phyloP scores from a whole-genome alignment of 2,329 filamentous ascomycete genomes.

The Thielaviopsis euricoi region DNA sequence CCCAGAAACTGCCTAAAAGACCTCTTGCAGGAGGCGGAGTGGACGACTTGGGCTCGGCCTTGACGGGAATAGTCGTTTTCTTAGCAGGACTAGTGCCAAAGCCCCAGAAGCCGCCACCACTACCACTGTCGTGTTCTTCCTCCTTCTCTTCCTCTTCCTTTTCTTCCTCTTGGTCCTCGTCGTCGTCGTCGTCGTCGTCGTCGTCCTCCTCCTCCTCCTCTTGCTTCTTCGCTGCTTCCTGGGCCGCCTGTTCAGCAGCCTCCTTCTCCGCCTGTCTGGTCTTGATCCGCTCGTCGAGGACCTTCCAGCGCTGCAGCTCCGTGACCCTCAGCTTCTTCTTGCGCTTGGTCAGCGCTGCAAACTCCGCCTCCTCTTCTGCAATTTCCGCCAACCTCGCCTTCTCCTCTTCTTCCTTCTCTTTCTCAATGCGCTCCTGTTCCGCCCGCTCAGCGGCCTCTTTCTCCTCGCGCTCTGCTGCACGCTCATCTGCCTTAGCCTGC shows the following conservation, averaged over 20 bases:
- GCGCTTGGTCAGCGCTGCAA: slow-evolving; percentile 28
- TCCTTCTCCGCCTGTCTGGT: slow-evolving; percentile 23
- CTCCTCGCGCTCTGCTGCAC: slow-evolving; percentile 15
- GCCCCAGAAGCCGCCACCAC: slow-evolving; percentile 1
- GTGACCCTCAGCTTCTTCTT: slow-evolving; percentile 32
- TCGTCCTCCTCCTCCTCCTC: slow-evolving; percentile 14
- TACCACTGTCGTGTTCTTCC: not conserved
- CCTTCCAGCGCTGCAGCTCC: slow-evolving; percentile 28
- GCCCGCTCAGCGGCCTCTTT: slow-evolving; percentile 14
- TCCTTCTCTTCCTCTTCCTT: slow-evolving; percentile 18
- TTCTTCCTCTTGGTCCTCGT: slow-evolving; percentile 19
- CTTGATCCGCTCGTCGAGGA: slow-evolving; percentile 20
- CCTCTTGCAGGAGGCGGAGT: slow-evolving; percentile 1
- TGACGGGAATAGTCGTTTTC: not conserved
- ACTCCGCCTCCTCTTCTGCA: slow-evolving; percentile 19
- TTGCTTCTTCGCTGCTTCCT: slow-evolving; percentile 18
- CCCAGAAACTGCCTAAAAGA: slow-evolving; percentile 5
- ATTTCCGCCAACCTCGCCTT: not conserved
- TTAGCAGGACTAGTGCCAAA: not conserved
- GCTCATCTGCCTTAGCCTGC: slow-evolving; percentile 11
- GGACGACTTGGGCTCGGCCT: not conserved
- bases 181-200: slow-evolving; percentile 22
- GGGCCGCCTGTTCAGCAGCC: not conserved
- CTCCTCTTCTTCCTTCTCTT: not conserved
- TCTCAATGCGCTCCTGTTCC: slow-evolving; percentile 7